Base-by-base conservation (phyloP, 2,329 filamentous ascomycete genomes). In the Tetracladium maxilliforme region DNA sequence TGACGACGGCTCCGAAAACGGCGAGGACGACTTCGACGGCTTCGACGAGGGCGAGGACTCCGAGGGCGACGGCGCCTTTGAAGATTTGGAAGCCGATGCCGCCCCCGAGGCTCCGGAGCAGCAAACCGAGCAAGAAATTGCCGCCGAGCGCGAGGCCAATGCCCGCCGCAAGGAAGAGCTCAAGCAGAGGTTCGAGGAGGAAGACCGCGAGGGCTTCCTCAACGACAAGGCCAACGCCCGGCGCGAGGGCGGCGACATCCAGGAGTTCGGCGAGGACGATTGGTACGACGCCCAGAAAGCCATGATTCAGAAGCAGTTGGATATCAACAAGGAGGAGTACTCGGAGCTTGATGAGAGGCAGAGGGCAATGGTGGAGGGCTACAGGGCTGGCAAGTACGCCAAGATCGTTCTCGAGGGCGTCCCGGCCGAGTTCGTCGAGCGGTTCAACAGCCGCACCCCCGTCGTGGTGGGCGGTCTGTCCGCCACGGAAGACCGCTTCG, bases 221-320 rank as follows among this genome's bases (percentile, higher is more conserved):
- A 92, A 92, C 43, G 83, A 90, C 51, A 92, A 92, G 44, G 74
- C 80, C 15, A 70, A 75, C 25, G 78, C 78, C 8, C 67, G 77
- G 18, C 62, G 70, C 34, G 78, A 83, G 36, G 71, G 68, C 16
- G 75, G 65, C 17, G 60, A 71, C 6, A 71, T 87, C 26, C 59
- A 70, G 30, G 78, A 92, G 43, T 95, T 92, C 42, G 90, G 86
- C 26, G 90, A 98, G 51, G 90, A 98, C 45, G 82, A 98, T 28
- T 98, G 92, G 92, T 98, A 98, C 47, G 90, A 95, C 44, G 71
- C 80, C 15, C 90, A 98, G 47, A 98, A 98, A 56, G 82, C 90
- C 16, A 67, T 79, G 47, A 74, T 98, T 30, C 81, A 94, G 52
- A 94, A 93, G 54, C 90, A 98, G 49, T 67, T 90, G 34, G 81